Conservation (phyloP, 1,139 yeast species). For the Ogataea hybrid region DNA sequence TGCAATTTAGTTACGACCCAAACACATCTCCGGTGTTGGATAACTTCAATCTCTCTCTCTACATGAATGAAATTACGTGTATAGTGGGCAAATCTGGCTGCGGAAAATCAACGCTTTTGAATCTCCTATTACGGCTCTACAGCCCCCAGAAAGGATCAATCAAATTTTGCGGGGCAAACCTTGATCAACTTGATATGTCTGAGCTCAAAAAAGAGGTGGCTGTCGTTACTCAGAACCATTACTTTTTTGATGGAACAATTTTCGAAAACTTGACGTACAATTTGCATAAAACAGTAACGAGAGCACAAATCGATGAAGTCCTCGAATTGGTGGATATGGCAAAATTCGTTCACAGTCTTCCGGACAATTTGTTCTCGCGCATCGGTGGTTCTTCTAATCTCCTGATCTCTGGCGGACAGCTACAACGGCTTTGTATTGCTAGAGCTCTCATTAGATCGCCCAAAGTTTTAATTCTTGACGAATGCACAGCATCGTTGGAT, state of each 20-base stretch:
- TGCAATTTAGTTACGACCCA: constrained; percentile 50
- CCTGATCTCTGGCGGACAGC: constrained; percentile 75
- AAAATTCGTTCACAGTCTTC: constrained; percentile 50
- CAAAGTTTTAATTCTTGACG: constrained; percentile 65
- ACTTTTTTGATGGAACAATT: constrained; percentile 64
- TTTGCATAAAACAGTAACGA: constrained; percentile 31
- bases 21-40: constrained; percentile 33
- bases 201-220: constrained; percentile 54
- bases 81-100: constrained; percentile 76
- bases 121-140: constrained; percentile 53
- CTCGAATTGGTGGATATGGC: constrained; percentile 39
- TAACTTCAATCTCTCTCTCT: constrained; percentile 41
- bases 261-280: constrained; percentile 69
- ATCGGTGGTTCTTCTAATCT: constrained; percentile 50
- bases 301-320: constrained; percentile 36
- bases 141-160: constrained; percentile 34
- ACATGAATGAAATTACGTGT: constrained; percentile 52
- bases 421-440: constrained; percentile 73
- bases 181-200: constrained; percentile 43
- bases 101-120: constrained; percentile 72
- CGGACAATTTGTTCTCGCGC: constrained; percentile 54
- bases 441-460: constrained; percentile 69
- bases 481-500: constrained; percentile 79
- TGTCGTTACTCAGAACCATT: constrained; percentile 67
- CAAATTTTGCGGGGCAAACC: constrained; percentile 40